These are phyloP conservation scores for Starmera dryadoides DNA, from an alignment of 805 yeast species.

Conservation along the genomic window DNA sequence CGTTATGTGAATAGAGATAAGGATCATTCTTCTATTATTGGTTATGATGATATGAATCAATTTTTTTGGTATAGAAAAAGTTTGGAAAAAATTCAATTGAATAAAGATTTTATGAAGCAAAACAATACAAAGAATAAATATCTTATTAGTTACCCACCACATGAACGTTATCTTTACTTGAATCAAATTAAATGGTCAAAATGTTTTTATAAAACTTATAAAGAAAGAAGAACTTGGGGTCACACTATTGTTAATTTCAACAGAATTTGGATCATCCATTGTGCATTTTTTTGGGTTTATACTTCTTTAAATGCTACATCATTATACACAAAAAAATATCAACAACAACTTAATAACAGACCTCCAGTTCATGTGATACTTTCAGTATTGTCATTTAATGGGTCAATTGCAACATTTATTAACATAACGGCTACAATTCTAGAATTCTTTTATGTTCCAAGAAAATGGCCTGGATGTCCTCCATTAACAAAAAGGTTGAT, in stretches of 20 bases:
- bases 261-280: constrained; percentile 73
- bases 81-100: constrained; percentile 45
- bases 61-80: constrained; percentile 79
- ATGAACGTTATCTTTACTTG: constrained; percentile 49
- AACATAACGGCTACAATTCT: constrained; percentile 48
- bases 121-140: constrained; percentile 7
- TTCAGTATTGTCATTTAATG: constrained; percentile 61
- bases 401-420: constrained; percentile 50
- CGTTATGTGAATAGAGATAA: constrained; percentile 40
- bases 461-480: constrained; percentile 67
- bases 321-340: constrained; percentile 53
- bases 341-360: constrained; percentile 43
- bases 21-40: constrained; percentile 66
- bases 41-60: constrained; percentile 88
- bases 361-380: constrained; percentile 52
- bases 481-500: constrained; percentile 43
- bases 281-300: constrained; percentile 70
- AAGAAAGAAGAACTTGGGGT: constrained; percentile 69
- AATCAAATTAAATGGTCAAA: constrained; percentile 57
- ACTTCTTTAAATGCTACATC: constrained; percentile 63
- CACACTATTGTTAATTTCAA: constrained; percentile 70
- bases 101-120: constrained; percentile 22
- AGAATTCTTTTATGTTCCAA: constrained; percentile 60
- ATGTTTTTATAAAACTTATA: constrained; percentile 68
- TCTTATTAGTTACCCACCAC: constrained; percentile 43